These are phyloP conservation scores for Sugiyamaella neomexicana DNA, from an alignment of 1,139 yeast species.

Conservation along the genomic window DNA sequence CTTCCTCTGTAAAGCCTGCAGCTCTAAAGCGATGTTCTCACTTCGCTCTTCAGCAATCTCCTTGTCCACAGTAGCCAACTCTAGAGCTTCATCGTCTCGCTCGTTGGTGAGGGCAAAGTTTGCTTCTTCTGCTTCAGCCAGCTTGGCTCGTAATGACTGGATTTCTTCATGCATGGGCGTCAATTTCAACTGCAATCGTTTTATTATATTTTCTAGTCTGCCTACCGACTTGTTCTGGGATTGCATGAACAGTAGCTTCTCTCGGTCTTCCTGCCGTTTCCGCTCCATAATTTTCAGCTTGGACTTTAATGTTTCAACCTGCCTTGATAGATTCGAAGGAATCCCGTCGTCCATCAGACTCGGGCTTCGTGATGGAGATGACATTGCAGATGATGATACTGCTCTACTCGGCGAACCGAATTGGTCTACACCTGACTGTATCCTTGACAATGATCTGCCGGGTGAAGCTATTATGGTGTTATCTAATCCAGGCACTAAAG, in stretches of 20 bases:
- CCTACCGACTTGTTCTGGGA: conserved; percentile 35
- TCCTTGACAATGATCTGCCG: not conserved
- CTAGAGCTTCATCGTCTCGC: conserved; percentile 48
- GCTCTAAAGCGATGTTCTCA: conserved; percentile 40
- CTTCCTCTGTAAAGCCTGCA: conserved; percentile 40
- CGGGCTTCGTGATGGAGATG: conserved; percentile 10
- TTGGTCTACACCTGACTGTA: conserved; percentile 1
- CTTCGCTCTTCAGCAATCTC: conserved; percentile 52
- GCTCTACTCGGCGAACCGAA: conserved; percentile 6
- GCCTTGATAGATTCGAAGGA: conserved; percentile 25
- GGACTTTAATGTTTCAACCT: conserved; percentile 35
- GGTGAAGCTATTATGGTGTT: not conserved
- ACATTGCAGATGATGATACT: conserved; percentile 3
- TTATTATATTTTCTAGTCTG: conserved; percentile 46
- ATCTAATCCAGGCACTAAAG: not conserved
- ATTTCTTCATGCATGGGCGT: conserved; percentile 42
- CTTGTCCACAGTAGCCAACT: conserved; percentile 54
- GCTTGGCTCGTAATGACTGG: conserved; percentile 32
- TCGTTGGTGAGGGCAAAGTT: conserved; percentile 41
- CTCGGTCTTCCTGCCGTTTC: conserved; percentile 37
- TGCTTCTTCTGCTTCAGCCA: conserved; percentile 32
- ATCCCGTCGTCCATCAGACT: conserved; percentile 9
- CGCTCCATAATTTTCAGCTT: conserved; percentile 37
- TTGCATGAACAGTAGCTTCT: conserved; percentile 29
- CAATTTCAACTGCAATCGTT: conserved; percentile 38